A percentile compares a stretch with the other conserved stretches of the same genome.
Conservation (phyloP, 805 yeast genomes). For the Ogataea paraovalis region DNA sequence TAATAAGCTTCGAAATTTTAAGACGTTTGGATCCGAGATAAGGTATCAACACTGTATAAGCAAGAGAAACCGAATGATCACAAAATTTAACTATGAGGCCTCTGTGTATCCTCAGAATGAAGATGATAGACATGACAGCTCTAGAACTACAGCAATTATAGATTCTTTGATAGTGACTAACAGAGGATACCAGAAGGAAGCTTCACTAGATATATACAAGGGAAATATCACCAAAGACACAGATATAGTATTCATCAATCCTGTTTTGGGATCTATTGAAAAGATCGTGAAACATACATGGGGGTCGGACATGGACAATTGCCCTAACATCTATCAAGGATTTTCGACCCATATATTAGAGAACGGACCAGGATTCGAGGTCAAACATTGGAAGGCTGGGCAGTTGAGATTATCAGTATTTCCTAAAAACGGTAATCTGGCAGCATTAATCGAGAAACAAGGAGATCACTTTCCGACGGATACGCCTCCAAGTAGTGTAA, state of each 20-base stretch:
- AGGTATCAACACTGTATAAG: constrained; percentile 11
- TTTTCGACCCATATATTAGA: constrained; percentile 17
- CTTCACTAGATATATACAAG: constrained; percentile 6
- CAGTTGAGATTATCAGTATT: constrained; percentile 18
- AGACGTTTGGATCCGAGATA: constrained; percentile 9
- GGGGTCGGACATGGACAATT: background rate
- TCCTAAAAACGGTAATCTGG: constrained; percentile 8
- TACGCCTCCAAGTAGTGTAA: constrained; percentile 10
- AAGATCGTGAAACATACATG: constrained; percentile 6
- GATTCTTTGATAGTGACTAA: constrained; percentile 13
- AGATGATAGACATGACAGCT: background rate
- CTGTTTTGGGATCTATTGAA: constrained; percentile 18
- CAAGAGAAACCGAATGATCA: constrained; percentile 9
- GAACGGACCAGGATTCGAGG: constrained; percentile 17
- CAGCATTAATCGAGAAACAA: constrained; percentile 5
- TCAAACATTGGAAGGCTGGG: constrained; percentile 21
- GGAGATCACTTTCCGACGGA: constrained; percentile 12
- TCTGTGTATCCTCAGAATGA: constrained; percentile 1
- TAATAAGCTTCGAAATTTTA: constrained; percentile 6
- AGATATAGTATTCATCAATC: constrained; percentile 24
- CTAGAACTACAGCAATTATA: constrained; percentile 1
- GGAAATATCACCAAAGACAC: constrained; percentile 14
- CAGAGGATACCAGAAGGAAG: constrained; percentile 2
- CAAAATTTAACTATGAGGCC: constrained; percentile 4
- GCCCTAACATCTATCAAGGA: constrained; percentile 23